Percentiles rank a stretch among this genome's conserved stretches.
phyloP scores from a whole-genome alignment of 106 monocot genomes.

The Dendrobium catenatum region DNA sequence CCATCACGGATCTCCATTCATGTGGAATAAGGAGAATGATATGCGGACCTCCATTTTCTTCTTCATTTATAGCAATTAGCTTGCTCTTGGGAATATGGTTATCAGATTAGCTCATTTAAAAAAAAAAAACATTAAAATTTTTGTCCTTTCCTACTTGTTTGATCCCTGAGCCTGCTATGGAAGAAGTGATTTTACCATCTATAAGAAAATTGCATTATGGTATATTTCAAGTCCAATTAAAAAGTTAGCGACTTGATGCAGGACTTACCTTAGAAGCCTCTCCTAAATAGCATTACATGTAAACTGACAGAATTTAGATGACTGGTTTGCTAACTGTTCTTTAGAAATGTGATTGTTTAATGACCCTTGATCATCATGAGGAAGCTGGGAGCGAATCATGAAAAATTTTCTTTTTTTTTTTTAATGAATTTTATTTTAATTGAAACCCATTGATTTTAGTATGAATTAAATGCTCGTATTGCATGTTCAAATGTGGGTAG shows the following conservation, averaged over 20 bases:
- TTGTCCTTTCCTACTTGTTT: not conserved
- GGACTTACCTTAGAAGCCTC: not conserved
- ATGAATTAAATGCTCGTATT: not conserved
- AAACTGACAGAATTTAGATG: not conserved
- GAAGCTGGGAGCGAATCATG: not conserved
- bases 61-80: not conserved
- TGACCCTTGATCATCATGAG: not conserved
- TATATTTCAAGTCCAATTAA: not conserved
- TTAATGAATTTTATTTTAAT: not conserved
- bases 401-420: not conserved
- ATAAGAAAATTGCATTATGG: not conserved
- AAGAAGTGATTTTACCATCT: not conserved
- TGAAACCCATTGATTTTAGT: not conserved
- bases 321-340: not conserved
- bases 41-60: not conserved
- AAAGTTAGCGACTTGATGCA: not conserved
- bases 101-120: not conserved
- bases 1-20: not conserved
- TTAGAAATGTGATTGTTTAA: not conserved
- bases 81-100: not conserved
- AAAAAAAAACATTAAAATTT: not conserved
- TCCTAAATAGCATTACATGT: not conserved
- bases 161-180: not conserved
- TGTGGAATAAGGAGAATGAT: not conserved
- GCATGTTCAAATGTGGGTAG: not conserved